A percentile compares a stretch with the other conserved stretches of the same genome.
These are phyloP conservation scores for Inonotus hispidus DNA, from an alignment of 1,284 basidiomycete species.

Conservation along the genomic window DNA sequence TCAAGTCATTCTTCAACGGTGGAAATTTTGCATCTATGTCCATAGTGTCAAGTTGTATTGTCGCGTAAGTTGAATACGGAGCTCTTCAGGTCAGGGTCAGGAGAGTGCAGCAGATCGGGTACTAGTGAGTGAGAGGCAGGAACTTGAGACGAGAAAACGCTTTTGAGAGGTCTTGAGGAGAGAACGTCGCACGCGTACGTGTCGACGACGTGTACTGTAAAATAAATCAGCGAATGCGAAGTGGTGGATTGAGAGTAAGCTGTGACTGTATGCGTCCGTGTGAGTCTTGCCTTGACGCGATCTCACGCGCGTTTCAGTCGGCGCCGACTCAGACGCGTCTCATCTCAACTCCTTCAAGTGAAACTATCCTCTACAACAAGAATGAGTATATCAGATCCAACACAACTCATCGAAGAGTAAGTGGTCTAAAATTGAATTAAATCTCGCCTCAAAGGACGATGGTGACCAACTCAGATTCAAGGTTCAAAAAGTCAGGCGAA, in stretches of 20 bases:
- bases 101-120: not conserved
- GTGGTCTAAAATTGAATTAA: constrained; percentile 20
- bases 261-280: not conserved
- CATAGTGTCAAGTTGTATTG: not conserved
- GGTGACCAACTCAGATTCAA: constrained; percentile 41
- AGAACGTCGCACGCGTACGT: constrained; percentile 11
- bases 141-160: not conserved
- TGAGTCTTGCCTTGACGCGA: not conserved
- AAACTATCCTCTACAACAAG: too few relatives aligned
- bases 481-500: constrained; percentile 73
- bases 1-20: constrained; percentile 81
- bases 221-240: not conserved
- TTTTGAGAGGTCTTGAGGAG: not conserved
- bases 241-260: not conserved
- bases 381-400: constrained; percentile 46
- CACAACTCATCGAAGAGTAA: constrained; percentile 57
- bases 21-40: constrained; percentile 45
- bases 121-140: not conserved
- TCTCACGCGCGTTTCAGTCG: not conserved
- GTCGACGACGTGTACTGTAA: constrained; percentile 3
- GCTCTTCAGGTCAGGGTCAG: too few relatives aligned
- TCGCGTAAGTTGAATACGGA: not conserved
- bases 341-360: not conserved
- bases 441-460: not conserved
- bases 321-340: not conserved